phyloP scores from a whole-genome alignment of 2,329 filamentous ascomycete species.

The Dothistroma pini region DNA sequence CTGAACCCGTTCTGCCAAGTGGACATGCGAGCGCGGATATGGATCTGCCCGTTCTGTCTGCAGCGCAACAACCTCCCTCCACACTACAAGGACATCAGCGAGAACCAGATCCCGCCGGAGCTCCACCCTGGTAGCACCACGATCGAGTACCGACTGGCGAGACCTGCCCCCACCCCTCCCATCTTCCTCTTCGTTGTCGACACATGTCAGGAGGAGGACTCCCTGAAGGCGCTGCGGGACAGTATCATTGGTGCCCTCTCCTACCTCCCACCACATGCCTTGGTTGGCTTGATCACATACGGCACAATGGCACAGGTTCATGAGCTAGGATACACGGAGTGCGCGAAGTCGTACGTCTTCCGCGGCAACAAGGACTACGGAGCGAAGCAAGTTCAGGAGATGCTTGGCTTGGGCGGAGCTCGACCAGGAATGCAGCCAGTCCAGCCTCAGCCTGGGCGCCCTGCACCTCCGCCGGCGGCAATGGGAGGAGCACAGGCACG shows the following conservation, averaged over 20 bases:
- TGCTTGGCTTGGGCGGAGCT: constrained; percentile 75
- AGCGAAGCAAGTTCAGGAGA: constrained; percentile 99
- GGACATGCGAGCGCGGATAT: constrained; percentile 76
- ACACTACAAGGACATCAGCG: constrained; percentile 86
- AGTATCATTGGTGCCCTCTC: constrained; percentile 83
- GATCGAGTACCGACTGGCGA: constrained; percentile 80
- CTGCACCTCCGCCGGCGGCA: constrained; percentile 61
- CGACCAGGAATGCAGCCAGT: constrained; percentile 66
- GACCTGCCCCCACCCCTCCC: constrained; percentile 78
- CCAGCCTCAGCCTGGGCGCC: constrained; percentile 61
- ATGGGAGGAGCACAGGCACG: constrained; percentile 78
- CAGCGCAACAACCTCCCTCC: constrained; percentile 77
- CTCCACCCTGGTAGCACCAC: constrained; percentile 78
- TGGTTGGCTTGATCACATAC: constrained; percentile 80
- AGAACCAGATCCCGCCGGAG: constrained; percentile 77
- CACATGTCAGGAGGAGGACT: constrained; percentile 84
- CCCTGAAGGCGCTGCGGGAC: constrained; percentile 76
- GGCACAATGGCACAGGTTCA: constrained; percentile 98
- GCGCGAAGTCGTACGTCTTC: constrained; percentile 98
- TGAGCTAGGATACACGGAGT: constrained; percentile 96
- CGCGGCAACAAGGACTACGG: constrained; percentile 95
- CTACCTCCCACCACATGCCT: constrained; percentile 72
- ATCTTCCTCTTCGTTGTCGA: constrained; percentile 88
- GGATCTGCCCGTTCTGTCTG: constrained; percentile 87
- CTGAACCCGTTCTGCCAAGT: constrained; percentile 95